These are phyloP conservation scores for Calocybe gangraenosa DNA, from an alignment of 768 basidiomycete species.

Conservation along the genomic window DNA sequence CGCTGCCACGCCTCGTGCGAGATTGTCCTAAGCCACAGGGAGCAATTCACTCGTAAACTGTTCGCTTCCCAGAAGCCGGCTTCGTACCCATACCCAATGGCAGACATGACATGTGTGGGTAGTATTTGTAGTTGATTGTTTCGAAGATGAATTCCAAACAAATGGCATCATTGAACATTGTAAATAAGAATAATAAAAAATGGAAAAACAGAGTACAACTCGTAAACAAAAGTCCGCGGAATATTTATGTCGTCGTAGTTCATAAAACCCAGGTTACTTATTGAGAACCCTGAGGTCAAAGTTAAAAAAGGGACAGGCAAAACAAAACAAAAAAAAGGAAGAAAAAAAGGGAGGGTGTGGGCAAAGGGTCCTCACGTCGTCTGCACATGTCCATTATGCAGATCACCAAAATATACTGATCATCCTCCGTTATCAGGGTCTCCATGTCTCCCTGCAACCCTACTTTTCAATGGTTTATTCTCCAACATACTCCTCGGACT, in stretches of 20 bases:
- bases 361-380: background rate
- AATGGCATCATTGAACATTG: background rate
- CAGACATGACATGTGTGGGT: too few species aligned
- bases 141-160: too few species aligned
- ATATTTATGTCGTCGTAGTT: too few species aligned
- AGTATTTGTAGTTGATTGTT: too few species aligned
- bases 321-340: background rate
- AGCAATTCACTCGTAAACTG: background rate
- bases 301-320: background rate
- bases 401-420: background rate
- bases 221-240: too few species aligned
- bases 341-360: background rate
- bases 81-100: too few species aligned
- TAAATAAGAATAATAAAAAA: constrained; percentile 5
- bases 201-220: too few species aligned
- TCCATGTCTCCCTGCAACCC: background rate
- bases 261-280: too few species aligned
- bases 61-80: too few species aligned
- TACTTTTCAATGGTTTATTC: background rate
- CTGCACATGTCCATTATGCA: background rate
- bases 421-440: constrained; percentile 1
- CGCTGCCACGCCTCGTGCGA: constrained; percentile 5
- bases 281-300: too few species aligned
- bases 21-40: background rate
- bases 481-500: constrained; percentile 6